Base-by-base conservation (phyloP, 495 filamentous ascomycete species). In the Penicillium paradoxum region DNA sequence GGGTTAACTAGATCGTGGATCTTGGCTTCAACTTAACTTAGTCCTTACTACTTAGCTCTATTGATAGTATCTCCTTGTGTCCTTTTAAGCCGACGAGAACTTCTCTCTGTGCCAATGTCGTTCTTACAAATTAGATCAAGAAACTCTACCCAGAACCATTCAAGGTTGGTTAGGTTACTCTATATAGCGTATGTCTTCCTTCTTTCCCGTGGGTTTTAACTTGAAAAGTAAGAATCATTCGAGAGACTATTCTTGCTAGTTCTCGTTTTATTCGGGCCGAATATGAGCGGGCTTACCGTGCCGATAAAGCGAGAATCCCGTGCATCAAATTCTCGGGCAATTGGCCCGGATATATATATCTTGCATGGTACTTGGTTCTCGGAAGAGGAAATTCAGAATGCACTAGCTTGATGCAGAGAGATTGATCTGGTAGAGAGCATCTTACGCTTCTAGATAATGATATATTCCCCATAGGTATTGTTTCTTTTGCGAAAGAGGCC, bases 351-450 rank as follows among this genome's bases (percentile, higher is more conserved):
- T n/a, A 6, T 14, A 25, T 17, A 71, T 39, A 45, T 64, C 64
- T 19, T 65, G 49, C 45, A 65, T 22, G 18, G 74, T 50, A 22
- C 49, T 70, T 4, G 68, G 65, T 7, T 40, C 45, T 48, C 74
- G 72, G 37, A 75, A 74, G 2, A 75, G 42, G 0, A 63, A 63
- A 53, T 74, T 70, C 60, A 21, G 74, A 70, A 48, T 76, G 74
- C 5, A 70, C 66, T 11, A 75, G 63, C 30, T 72, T 67, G 2
- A 47, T 34, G 24, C 62, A 64, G 10, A 71, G 49, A 25, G 51
- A 37, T 36, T 47, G 48, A 17, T 54, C 30, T 13, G 64, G 55
- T 18, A 66, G 44, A 13, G 15, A 17, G 19, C 51, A 33, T 6
- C 32, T 32, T 21, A 22, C 34, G 17, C 13, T 19, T 9, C 33